Base-by-base conservation (phyloP, 176 grass and related monocot genomes). In the Oryza meridionalis region DNA sequence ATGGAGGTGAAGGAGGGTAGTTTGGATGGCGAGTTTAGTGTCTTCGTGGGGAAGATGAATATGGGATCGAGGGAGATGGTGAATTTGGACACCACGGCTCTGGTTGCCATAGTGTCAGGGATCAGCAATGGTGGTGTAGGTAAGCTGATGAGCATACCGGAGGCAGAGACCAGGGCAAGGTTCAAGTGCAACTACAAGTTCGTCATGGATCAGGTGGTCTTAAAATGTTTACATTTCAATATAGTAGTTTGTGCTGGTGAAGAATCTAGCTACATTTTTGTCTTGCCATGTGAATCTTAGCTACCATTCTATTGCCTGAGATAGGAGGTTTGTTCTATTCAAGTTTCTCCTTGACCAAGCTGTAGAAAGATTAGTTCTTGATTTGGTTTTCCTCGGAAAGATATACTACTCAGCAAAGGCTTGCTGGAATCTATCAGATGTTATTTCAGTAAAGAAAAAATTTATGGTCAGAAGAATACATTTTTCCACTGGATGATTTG, bases 171-270 rank as follows among this genome's bases (percentile, higher is more conserved):
- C 64, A 86, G 83, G 70, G 90, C 86, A 74, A 98, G 84, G 61
- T 98, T 95, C 73, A 98, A 94, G 77, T 81, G 87, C 73, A 98
- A 98, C 76, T 95, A 92, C 83, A 89, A 92, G 82, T 95, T 98
- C 46, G 87, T 98, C 77, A 85, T 95, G 32, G 88, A 84, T 49
- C 96, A 95, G 91, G 96, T 98, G 43, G n/a, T 72, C 51, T 64
- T 65, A 17, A 67, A 70, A 62, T 19, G 21, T 55, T 67, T 45
- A 1, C 64, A 46, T 70, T 59, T 86, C 14, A 70, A 58, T 50
- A 17, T 31, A 83, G 32, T 22, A 35, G 24, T 29, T 19, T 69
- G 24, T 90, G 14, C 63, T 72, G 32, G 71, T 82, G 50, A 45
- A 70, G 27, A 16, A 83, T 72, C 61, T 88, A 67, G 59, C 46